Conservation (phyloP, 1,284 basidiomycete genomes). For the Wallemia mellicola region DNA sequence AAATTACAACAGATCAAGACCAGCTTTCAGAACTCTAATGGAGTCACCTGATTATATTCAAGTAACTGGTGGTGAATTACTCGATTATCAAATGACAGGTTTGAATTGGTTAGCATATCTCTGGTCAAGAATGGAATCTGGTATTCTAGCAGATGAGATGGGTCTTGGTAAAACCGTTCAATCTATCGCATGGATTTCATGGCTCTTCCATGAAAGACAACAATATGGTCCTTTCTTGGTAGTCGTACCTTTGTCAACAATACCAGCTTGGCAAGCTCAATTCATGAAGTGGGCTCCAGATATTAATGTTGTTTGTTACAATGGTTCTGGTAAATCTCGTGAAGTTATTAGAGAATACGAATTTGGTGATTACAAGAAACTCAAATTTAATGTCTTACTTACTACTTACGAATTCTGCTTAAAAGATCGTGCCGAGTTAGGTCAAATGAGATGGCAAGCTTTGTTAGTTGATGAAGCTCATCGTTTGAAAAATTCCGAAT, state of each 20-base stretch:
- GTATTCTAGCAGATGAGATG: slow-evolving; percentile 98
- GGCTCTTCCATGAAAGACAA: slow-evolving; percentile 69
- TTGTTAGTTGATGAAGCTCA: slow-evolving; percentile 95
- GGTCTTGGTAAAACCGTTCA: slow-evolving; percentile 53
- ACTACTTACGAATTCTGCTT: slow-evolving; percentile 94
- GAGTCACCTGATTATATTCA: slow-evolving; percentile 73
- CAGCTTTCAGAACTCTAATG: slow-evolving; percentile 52
- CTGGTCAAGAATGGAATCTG: slow-evolving; percentile 83
- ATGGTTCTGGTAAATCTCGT: slow-evolving; percentile 60
- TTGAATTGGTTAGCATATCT: slow-evolving; percentile 94
- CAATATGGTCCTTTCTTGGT: slow-evolving; percentile 95
- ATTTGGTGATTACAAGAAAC: slow-evolving; percentile 45
- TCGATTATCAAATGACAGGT: slow-evolving; percentile 18
- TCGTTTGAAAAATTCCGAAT: slow-evolving; percentile 89
- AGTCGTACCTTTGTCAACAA: slow-evolving; percentile 89
- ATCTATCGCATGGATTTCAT: slow-evolving; percentile 39
- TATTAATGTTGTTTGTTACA: slow-evolving; percentile 88
- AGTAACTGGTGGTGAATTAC: slow-evolving; percentile 2
- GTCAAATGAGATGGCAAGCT: slow-evolving; percentile 88
- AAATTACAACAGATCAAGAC: slow-evolving; percentile 39
- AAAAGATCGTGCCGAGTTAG: slow-evolving; percentile 63
- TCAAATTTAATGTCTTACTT: slow-evolving; percentile 87
- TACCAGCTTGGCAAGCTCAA: slow-evolving; percentile 92
- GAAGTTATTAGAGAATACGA: slow-evolving; percentile 78
- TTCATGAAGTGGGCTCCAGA: slow-evolving; percentile 89